Evolutionary conservation across 192 early-diverging fungal species (phyloP), one percentile per base, ranked within the genome.

Genomic region (Coemansia sp.): DNA sequence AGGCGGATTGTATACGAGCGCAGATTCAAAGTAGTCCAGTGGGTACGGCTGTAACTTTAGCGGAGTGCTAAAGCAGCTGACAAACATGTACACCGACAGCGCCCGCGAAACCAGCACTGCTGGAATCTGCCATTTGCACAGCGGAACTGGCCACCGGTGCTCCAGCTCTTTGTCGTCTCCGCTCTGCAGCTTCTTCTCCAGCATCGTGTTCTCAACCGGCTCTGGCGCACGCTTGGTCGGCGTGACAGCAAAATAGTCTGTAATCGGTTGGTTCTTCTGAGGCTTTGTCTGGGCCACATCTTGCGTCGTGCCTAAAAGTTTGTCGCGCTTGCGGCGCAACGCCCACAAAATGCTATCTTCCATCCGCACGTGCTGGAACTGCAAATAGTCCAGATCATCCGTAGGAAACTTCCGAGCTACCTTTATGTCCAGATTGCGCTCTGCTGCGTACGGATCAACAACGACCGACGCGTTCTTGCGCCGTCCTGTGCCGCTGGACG

Each of bases 361-460:
- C 26, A 57, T 62, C 41, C 54, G 68, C 73, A 59, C 78, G 63
- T 69, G 86, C 75, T 58, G 62, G 49, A 67, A 70, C 32, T 80
- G 66, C 3, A 87, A 75, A 23, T 92, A 73, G 22, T 92, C 91
- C 43, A 92, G 65, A 76, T 97, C 94, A 55, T 97, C 93, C 3
- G 92, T 87, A 4, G 94, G 94, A 60, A 89, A 91, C 62, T 87
- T 88, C 45, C 90, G 75, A 14, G 71, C 58, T 19, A 59, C 47
- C 48, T 80, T 83, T 38, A 68, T 38, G 35, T 43, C 59, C 13
- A 49, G 26, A 20, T 66, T 59, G 54, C 60, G 64, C 66, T 69
- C 81, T 45, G 62, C 70, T 1, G 70, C 78, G 26, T 74, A 69
- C 23, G 78, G 82, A 65, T 79, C 82, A 22, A 68, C 62, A 6